These are phyloP conservation scores for Hypholoma fasciculare DNA, from an alignment of 768 basidiomycete species.

Conservation along the genomic window DNA sequence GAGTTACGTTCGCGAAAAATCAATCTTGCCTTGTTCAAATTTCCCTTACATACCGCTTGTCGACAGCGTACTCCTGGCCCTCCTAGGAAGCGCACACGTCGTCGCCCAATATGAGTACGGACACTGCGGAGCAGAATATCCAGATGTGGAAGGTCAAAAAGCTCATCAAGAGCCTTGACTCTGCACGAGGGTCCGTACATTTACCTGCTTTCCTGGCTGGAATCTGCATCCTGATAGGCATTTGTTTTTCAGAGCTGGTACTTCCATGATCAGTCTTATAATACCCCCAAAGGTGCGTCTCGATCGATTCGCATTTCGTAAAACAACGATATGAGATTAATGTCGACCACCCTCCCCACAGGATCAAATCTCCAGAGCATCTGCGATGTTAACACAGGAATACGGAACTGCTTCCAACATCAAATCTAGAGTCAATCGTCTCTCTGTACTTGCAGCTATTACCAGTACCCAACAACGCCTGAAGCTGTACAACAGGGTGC, in stretches of 20 bases:
- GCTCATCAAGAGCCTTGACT: constrained; percentile 96
- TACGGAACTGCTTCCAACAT: constrained; percentile 99
- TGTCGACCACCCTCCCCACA: constrained; percentile 25
- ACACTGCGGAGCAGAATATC: constrained; percentile 90
- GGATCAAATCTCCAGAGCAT: constrained; percentile 94
- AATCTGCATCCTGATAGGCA: constrained; percentile 24
- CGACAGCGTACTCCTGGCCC: constrained; percentile 27
- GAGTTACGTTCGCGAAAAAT: constrained; percentile 19
- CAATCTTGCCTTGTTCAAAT: constrained; percentile 26
- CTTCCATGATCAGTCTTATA: constrained; percentile 98
- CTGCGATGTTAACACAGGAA: constrained; percentile 96
- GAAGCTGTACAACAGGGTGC: constrained; percentile 95
- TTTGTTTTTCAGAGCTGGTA: constrained; percentile 68
- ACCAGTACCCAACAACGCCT: constrained; percentile 97
- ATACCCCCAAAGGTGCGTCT: constrained; percentile 83
- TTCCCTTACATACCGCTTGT: constrained; percentile 10
- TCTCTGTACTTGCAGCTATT: constrained; percentile 97
- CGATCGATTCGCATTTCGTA: constrained; percentile 10
- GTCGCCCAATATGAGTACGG: constrained; percentile 73
- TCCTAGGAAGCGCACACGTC: constrained; percentile 30
- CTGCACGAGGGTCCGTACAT: constrained; percentile 75
- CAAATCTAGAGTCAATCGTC: constrained; percentile 97
- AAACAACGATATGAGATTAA: constrained; percentile 4
- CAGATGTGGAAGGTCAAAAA: constrained; percentile 99
- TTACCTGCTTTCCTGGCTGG: neutral